Evolutionary conservation across 805 yeast species (phyloP).

Genomic region (Yamadazyma paraphyllophila): DNA sequence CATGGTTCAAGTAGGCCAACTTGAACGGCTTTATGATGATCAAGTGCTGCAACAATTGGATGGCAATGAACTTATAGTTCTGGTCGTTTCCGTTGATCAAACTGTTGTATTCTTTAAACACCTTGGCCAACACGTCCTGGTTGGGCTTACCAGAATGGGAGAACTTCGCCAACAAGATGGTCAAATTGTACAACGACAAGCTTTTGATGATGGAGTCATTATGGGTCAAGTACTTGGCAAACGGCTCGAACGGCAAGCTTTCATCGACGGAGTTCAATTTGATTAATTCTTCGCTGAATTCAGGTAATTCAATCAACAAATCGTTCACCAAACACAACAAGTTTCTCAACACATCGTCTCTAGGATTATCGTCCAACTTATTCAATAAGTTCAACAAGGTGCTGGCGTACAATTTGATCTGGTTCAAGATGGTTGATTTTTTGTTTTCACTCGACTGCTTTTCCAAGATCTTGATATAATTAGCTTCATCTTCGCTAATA

Average conservation of each 20-base stretch:
- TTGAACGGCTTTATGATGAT: conserved; percentile 56
- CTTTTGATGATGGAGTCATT: conserved; percentile 57
- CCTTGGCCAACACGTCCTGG: conserved; percentile 36
- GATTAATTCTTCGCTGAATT: conserved; percentile 39
- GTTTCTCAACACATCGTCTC: conserved; percentile 67
- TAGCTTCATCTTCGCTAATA: conserved; percentile 66
- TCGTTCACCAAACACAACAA: conserved; percentile 63
- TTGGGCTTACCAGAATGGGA: conserved; percentile 26
- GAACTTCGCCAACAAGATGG: conserved; percentile 42
- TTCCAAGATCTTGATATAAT: conserved; percentile 52
- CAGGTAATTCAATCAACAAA: conserved; percentile 41
- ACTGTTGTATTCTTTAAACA: conserved; percentile 36
- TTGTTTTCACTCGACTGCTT: conserved; percentile 45
- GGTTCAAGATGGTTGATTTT: conserved; percentile 38
- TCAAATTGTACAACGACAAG: conserved; percentile 53
- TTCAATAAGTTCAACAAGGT: conserved; percentile 55
- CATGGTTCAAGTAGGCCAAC: conserved; percentile 39
- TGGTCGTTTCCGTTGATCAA: conserved; percentile 32
- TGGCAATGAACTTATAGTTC: conserved; percentile 55
- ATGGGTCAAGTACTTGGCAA: conserved; percentile 49
- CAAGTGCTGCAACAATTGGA: conserved; percentile 65
- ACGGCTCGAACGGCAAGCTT: conserved; percentile 53
- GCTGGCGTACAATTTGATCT: conserved; percentile 51
- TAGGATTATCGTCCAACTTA: conserved; percentile 39
- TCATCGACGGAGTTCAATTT: conserved; percentile 40